Evolutionary conservation across 495 filamentous ascomycete species (phyloP).

Genomic region (Xylaria flabelliformis): DNA sequence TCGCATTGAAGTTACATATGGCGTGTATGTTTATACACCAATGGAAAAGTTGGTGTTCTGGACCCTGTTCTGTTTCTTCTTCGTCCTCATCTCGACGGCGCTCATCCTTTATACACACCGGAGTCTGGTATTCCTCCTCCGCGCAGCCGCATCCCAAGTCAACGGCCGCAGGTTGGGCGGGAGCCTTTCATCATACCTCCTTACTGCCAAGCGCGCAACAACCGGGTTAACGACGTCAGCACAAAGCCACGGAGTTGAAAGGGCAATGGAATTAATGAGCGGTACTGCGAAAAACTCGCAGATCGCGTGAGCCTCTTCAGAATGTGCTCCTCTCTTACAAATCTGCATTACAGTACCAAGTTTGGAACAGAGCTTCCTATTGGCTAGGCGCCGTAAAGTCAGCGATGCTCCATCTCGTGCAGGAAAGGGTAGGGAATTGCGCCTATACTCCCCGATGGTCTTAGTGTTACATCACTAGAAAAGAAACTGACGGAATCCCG

Average conservation of each 20-base stretch:
- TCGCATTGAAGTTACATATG: slow-evolving; percentile 55
- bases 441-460: background rate
- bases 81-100: slow-evolving; percentile 34
- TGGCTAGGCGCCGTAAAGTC: background rate
- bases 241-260: background rate
- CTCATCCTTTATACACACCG: slow-evolving; percentile 30
- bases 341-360: background rate
- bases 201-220: background rate
- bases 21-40: slow-evolving; percentile 56
- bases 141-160: slow-evolving; percentile 26
- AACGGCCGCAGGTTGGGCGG: background rate
- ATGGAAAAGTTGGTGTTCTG: slow-evolving; percentile 51
- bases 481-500: background rate
- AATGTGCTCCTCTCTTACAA: background rate
- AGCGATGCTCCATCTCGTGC: background rate
- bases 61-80: slow-evolving; percentile 38
- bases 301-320: slow-evolving; percentile 23
- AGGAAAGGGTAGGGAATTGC: background rate
- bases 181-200: slow-evolving; percentile 20
- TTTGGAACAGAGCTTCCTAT: background rate
- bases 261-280: background rate
- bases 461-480: background rate
- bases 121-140: slow-evolving; percentile 27
- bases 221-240: slow-evolving; percentile 6
- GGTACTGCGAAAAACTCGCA: slow-evolving; percentile 23